phyloP scores from a whole-genome alignment of 116 monocot genomes.

The Zostera marina region DNA sequence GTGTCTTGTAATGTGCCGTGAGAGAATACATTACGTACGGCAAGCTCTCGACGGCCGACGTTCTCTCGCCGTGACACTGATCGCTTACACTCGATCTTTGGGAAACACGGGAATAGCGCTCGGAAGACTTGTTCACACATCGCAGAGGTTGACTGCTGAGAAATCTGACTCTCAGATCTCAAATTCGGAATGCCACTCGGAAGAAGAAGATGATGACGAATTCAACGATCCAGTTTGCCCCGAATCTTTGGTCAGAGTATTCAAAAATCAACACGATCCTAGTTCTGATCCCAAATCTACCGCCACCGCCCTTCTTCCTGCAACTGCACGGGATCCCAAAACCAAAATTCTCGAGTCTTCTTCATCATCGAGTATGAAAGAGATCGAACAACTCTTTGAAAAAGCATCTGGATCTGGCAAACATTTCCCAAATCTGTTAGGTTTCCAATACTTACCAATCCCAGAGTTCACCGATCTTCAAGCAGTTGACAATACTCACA shows the following conservation, averaged over 20 bases:
- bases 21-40: conserved; percentile 62
- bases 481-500: no score
- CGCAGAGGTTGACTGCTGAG: conserved; percentile 15
- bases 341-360: conserved; percentile 12
- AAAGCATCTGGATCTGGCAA: conserved; percentile 74
- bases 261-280: conserved; percentile 41
- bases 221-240: conserved; percentile 40
- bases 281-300: neutral
- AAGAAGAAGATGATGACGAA: conserved; percentile 44
- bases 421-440: conserved; percentile 88
- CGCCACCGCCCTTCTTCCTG: no score
- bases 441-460: no score
- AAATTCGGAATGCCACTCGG: no score
- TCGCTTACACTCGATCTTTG: conserved; percentile 65
- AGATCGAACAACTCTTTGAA: conserved; percentile 63
- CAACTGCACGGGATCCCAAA: conserved; percentile 9
- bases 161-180: conserved; percentile 32
- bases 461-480: no score
- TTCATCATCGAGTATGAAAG: conserved; percentile 34
- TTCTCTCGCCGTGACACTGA: conserved; percentile 50
- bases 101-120: conserved; percentile 64
- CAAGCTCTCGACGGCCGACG: conserved; percentile 75
- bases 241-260: conserved; percentile 59
- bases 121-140: conserved; percentile 40
- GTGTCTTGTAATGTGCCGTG: conserved; percentile 57